Evolutionary conservation across 306 rosid species (phyloP).

Genomic region (Dalbergia cochinchinensis): DNA sequence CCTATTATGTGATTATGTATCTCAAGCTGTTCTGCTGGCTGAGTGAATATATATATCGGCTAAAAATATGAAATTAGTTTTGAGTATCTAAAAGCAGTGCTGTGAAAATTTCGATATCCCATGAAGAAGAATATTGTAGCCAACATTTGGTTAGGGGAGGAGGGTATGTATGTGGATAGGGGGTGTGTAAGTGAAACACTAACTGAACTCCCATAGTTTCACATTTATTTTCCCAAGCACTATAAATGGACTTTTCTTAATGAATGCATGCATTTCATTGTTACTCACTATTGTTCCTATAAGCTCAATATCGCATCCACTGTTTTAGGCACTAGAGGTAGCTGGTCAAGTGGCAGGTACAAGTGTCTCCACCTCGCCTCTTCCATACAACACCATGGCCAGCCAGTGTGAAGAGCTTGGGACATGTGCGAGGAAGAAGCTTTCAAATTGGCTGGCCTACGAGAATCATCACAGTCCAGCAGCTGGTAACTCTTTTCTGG

Average conservation of each 20-base stretch:
- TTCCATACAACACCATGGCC: constrained; percentile 94
- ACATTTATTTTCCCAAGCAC: constrained; percentile 21
- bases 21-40: background rate
- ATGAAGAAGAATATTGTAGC: background rate
- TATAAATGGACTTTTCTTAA: background rate
- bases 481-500: constrained; percentile 49
- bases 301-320: constrained; percentile 6
- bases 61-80: constrained; percentile 5
- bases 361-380: constrained; percentile 78
- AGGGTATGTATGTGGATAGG: background rate
- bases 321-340: constrained; percentile 86
- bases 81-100: background rate
- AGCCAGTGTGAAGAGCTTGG: constrained; percentile 96
- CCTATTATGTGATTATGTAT: background rate
- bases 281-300: constrained; percentile 2
- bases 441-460: constrained; percentile 87
- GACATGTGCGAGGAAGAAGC: constrained; percentile 85
- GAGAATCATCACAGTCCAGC: constrained; percentile 64
- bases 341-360: constrained; percentile 97
- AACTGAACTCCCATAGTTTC: background rate
- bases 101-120: constrained; percentile 1
- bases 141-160: background rate
- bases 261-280: background rate
- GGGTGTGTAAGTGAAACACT: background rate
- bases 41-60: background rate